These are phyloP conservation scores for Russula griseocarnosa DNA, from an alignment of 768 basidiomycete species.

Conservation along the genomic window DNA sequence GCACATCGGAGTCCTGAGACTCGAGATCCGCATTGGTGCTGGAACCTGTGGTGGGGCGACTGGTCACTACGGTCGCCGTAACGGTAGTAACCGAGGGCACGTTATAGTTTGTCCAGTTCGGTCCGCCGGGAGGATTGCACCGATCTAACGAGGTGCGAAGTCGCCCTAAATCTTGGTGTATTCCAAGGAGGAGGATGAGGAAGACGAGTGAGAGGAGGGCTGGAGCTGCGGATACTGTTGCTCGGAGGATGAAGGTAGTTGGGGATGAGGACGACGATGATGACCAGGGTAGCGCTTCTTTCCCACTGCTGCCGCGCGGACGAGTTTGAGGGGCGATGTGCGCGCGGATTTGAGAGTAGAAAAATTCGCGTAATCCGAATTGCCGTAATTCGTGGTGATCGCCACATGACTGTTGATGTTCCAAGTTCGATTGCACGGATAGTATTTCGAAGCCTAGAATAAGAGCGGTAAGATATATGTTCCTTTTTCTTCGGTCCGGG, in stretches of 20 bases:
- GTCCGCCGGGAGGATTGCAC: slow-evolving; percentile 28
- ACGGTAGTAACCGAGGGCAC: slow-evolving; percentile 34
- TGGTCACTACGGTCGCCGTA: slow-evolving; percentile 38
- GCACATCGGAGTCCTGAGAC: background rate
- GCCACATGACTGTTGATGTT: slow-evolving; percentile 42
- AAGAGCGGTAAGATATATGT: background rate
- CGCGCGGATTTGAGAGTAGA: slow-evolving; percentile 51
- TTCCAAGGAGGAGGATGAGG: slow-evolving; percentile 31
- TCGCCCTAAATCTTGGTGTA: slow-evolving; percentile 34
- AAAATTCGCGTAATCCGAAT: slow-evolving; percentile 51
- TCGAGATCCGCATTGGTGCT: background rate
- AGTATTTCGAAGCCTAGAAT: slow-evolving; percentile 42
- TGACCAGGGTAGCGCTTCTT: slow-evolving; percentile 2
- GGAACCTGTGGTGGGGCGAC: background rate
- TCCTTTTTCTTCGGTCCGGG: background rate
- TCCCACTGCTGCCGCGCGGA: background rate
- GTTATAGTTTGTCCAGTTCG: slow-evolving; percentile 5
- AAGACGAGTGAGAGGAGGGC: slow-evolving; percentile 33
- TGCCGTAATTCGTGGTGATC: slow-evolving; percentile 51
- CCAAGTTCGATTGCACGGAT: slow-evolving; percentile 53
- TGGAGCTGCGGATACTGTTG: slow-evolving; percentile 30
- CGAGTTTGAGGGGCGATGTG: slow-evolving; percentile 9
- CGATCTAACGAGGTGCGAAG: slow-evolving; percentile 33
- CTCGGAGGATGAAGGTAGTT: slow-evolving; percentile 2
- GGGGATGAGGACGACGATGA: background rate